Conservation (phyloP, 768 basidiomycete genomes). For the Termitomyces sp. region DNA sequence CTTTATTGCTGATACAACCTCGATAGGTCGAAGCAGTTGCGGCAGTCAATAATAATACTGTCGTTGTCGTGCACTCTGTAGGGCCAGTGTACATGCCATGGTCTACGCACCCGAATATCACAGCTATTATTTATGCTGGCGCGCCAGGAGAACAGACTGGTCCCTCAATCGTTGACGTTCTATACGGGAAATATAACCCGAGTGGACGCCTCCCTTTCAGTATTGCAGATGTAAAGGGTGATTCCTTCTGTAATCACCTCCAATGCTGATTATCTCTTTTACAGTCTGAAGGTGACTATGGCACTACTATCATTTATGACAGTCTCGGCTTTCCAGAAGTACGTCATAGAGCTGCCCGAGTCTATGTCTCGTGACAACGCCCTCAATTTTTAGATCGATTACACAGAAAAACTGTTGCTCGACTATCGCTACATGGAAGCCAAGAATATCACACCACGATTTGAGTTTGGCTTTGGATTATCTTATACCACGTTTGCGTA, state of each 20-base stretch:
- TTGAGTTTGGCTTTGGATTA: constrained; percentile 68
- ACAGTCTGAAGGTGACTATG: constrained; percentile 33
- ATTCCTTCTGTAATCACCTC: background rate
- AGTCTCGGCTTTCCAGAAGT: constrained; percentile 22
- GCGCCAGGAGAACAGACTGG: constrained; percentile 72
- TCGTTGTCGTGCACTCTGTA: constrained; percentile 77
- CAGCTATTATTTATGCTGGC: constrained; percentile 54
- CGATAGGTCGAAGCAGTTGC: constrained; percentile 50
- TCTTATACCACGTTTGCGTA: constrained; percentile 72
- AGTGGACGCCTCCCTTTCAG: constrained; percentile 67
- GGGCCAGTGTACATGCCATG: constrained; percentile 70
- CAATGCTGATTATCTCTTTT: background rate
- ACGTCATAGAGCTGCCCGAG: background rate
- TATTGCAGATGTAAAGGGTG: constrained; percentile 51
- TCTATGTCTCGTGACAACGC: background rate
- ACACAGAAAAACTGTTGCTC: constrained; percentile 56
- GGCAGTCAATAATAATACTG: constrained; percentile 63
- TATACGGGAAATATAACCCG: constrained; percentile 76
- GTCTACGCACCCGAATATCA: constrained; percentile 71
- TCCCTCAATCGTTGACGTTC: constrained; percentile 70
- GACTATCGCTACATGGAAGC: constrained; percentile 66
- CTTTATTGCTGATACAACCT: constrained; percentile 13
- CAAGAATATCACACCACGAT: constrained; percentile 45
- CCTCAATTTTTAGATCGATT: constrained; percentile 42
- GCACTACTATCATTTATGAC: constrained; percentile 37